phyloP scores from a whole-genome alignment of 2,329 filamentous ascomycete genomes.

The Coleophoma crateriformis region DNA sequence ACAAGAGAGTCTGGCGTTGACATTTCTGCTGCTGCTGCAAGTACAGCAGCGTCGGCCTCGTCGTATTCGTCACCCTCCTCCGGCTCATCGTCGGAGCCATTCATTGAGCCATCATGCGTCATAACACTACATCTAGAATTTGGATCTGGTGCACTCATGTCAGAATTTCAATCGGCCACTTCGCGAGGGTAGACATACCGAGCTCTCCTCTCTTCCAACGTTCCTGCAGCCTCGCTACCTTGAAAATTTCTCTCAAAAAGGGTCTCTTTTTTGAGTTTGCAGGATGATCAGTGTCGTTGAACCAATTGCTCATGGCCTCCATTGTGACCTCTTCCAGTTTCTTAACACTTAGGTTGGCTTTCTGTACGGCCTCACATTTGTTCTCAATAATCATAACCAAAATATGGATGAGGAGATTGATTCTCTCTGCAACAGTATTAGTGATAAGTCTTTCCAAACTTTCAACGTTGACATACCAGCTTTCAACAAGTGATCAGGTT shows the following conservation, averaged over 20 bases:
- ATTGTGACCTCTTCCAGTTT: conserved; percentile 54
- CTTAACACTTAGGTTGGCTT: conserved; percentile 38
- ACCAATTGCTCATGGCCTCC: conserved; percentile 53
- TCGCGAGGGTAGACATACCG: conserved; percentile 33
- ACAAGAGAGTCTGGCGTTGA: not conserved
- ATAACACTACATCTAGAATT: not conserved
- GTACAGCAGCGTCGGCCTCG: not conserved
- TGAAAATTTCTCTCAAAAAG: conserved; percentile 56
- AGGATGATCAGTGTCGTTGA: conserved; percentile 46
- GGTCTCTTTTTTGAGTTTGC: conserved; percentile 49
- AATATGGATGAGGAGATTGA: conserved; percentile 54
- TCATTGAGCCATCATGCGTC: not conserved
- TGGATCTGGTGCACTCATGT: not conserved
- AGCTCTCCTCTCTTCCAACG: conserved; percentile 50
- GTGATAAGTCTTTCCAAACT: no score
- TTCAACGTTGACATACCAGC: conserved; percentile 40
- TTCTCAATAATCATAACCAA: conserved; percentile 44
- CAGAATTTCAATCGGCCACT: not conserved
- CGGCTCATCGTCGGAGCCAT: conserved; percentile 7
- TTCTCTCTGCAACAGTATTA: conserved; percentile 40
- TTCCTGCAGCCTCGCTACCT: conserved; percentile 51
- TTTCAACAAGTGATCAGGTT: conserved; percentile 69
- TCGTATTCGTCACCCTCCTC: conserved; percentile 3
- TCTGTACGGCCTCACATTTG: conserved; percentile 39
- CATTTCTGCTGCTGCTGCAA: not conserved